phyloP scores from a whole-genome alignment of 2,329 filamentous ascomycete species.

The Coniochaeta sp. region DNA sequence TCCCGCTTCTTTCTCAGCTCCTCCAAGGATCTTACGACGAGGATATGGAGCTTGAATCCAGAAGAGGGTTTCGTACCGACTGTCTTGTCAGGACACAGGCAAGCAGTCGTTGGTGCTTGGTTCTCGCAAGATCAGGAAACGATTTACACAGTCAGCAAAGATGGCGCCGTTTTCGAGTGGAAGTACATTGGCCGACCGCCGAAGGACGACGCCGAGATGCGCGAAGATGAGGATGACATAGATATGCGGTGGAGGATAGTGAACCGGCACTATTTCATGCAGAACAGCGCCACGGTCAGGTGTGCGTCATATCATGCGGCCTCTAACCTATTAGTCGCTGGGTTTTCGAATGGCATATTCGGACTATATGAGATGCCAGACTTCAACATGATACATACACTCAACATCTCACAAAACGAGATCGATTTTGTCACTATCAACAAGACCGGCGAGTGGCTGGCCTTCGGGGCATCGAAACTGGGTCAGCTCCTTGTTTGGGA shows the following conservation, averaged over 20 bases:
- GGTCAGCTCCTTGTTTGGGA: constrained; percentile 98
- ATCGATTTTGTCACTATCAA: constrained; percentile 95
- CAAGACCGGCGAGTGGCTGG: constrained; percentile 90
- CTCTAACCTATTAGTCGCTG: constrained; percentile 88
- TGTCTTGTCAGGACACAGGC: constrained; percentile 82
- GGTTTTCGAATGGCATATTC: constrained; percentile 92
- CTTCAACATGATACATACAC: constrained; percentile 89
- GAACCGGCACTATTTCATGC: constrained; percentile 90
- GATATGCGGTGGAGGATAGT: constrained; percentile 85
- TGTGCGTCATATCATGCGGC: constrained; percentile 85
- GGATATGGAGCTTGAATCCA: constrained; percentile 88
- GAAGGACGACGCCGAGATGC: constrained; percentile 50
- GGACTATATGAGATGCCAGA: constrained; percentile 92
- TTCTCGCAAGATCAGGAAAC: constrained; percentile 92
- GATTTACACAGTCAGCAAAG: constrained; percentile 93
- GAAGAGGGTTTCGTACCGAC: constrained; percentile 88
- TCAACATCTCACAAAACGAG: constrained; percentile 91
- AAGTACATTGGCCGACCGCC: constrained; percentile 61
- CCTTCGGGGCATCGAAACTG: constrained; percentile 90
- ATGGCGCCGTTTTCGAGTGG: constrained; percentile 95
- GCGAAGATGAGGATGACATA: constrained; percentile 44
- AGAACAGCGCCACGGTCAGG: constrained; percentile 76
- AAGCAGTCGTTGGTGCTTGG: constrained; percentile 89
- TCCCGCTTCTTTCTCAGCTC: constrained; percentile 91
- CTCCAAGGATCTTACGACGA: constrained; percentile 83